A percentile compares a stretch with the other conserved stretches of the same genome.
These are phyloP conservation scores for Ganoderma boninense DNA, from an alignment of 1,284 basidiomycete genomes.

Conservation along the genomic window DNA sequence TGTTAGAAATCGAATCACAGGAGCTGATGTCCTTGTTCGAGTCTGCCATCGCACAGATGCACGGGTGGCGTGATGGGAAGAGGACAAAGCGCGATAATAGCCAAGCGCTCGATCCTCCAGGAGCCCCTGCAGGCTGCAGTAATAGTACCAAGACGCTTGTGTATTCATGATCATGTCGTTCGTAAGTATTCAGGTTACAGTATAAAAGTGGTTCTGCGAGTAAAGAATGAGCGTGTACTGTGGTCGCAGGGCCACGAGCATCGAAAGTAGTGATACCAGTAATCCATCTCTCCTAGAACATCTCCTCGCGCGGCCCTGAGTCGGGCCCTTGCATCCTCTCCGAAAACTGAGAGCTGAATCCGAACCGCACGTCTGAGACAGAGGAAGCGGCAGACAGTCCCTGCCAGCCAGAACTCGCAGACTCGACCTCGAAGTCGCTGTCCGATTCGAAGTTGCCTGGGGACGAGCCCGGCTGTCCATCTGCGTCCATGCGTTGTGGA, in stretches of 20 bases:
- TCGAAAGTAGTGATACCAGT: not conserved
- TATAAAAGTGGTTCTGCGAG: not conserved
- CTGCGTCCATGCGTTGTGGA: slow-evolving; percentile 41
- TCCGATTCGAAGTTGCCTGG: slow-evolving; percentile 19
- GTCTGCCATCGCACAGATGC: not conserved
- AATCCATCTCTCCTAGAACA: slow-evolving; percentile 30
- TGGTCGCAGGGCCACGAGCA: slow-evolving; percentile 5
- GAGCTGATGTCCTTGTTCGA: not conserved
- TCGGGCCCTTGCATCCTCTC: slow-evolving; percentile 35
- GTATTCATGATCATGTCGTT: slow-evolving; percentile 6
- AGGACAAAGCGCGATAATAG: not conserved
- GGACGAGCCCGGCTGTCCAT: slow-evolving; percentile 22
- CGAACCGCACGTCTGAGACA: slow-evolving; percentile 27
- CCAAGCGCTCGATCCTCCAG: not conserved
- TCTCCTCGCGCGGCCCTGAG: slow-evolving; percentile 31
- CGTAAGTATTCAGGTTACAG: not conserved
- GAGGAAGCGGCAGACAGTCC: slow-evolving; percentile 23
- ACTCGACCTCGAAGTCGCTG: slow-evolving; percentile 22
- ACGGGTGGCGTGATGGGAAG: not conserved
- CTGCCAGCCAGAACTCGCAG: slow-evolving; percentile 25
- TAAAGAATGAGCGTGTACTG: slow-evolving; percentile 13
- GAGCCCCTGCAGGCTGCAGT: not conserved
- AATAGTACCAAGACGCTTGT: not conserved
- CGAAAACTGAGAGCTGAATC: slow-evolving; percentile 48
- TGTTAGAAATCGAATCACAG: not conserved